phyloP scores from a whole-genome alignment of 1,284 basidiomycete genomes.

The Ceratobasidium sp. region DNA sequence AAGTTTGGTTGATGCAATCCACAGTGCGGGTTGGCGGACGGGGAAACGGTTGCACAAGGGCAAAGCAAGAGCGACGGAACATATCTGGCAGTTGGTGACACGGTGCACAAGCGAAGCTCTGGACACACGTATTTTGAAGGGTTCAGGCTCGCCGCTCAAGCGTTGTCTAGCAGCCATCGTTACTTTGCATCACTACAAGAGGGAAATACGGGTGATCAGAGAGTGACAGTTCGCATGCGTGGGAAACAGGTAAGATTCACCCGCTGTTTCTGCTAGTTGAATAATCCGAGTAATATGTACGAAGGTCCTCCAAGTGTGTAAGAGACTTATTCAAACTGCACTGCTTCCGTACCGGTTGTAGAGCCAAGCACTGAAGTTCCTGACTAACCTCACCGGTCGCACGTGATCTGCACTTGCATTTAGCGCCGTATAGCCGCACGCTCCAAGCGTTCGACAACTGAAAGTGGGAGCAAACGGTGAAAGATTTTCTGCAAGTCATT shows the following conservation, averaged over 20 bases:
- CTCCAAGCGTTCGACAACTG: not conserved
- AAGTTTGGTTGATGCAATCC: not conserved
- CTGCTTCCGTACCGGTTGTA: not conserved
- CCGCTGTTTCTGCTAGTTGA: not conserved
- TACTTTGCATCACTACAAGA: too few species aligned
- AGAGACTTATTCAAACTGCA: not conserved
- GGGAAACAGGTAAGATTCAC: not conserved
- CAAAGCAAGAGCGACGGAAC: not conserved
- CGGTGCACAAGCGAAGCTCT: too few species aligned
- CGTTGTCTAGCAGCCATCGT: too few species aligned
- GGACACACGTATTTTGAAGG: too few species aligned
- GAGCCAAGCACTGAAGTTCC: not conserved
- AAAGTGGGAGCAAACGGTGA: not conserved
- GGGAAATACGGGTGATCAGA: too few species aligned
- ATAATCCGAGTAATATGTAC: not conserved
- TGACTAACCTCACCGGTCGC: not conserved
- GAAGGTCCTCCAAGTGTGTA: not conserved
- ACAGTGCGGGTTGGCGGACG: not conserved
- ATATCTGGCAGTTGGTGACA: too few species aligned
- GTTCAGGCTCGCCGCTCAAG: too few species aligned
- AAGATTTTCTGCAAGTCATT: not conserved
- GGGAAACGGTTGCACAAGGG: not conserved
- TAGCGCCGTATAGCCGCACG: not conserved
- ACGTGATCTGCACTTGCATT: not conserved
- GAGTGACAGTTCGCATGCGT: not conserved